Evolutionary conservation across 2,329 filamentous ascomycete species (phyloP).

Genomic region (Fusarium agapanthi): DNA sequence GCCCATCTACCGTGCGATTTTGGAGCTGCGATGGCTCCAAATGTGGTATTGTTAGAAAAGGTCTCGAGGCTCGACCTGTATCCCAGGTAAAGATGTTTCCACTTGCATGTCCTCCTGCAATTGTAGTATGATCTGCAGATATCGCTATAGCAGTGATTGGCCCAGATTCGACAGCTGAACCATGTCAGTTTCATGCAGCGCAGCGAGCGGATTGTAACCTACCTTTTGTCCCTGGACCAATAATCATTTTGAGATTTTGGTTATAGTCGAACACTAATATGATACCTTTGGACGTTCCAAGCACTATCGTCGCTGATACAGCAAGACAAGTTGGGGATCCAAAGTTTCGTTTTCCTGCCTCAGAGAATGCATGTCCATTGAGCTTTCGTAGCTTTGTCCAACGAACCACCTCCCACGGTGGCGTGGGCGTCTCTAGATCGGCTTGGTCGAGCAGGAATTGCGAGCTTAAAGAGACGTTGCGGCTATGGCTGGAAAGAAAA

Average conservation of each 20-base stretch:
- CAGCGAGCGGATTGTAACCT: slow-evolving; percentile 35
- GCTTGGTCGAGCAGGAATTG: slow-evolving; percentile 69
- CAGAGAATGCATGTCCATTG: slow-evolving; percentile 89
- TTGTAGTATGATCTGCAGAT: slow-evolving; percentile 91
- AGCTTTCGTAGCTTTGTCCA: slow-evolving; percentile 96
- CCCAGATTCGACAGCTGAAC: slow-evolving; percentile 85
- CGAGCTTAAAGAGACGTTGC: slow-evolving; percentile 81
- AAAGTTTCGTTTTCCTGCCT: slow-evolving; percentile 90
- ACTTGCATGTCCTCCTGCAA: slow-evolving; percentile 88
- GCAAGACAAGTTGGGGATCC: slow-evolving; percentile 89
- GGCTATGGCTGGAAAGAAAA: slow-evolving; percentile 79
- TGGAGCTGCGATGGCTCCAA: slow-evolving; percentile 72
- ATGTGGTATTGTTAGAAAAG: slow-evolving; percentile 87
- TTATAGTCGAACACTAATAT: slow-evolving; percentile 97
- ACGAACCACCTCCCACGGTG: slow-evolving; percentile 95
- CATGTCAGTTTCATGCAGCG: slow-evolving; percentile 42
- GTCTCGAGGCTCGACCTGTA: slow-evolving; percentile 79
- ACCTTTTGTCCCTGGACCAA: slow-evolving; percentile 93
- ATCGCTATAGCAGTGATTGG: slow-evolving; percentile 87
- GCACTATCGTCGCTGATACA: slow-evolving; percentile 85
- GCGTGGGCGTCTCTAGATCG: slow-evolving; percentile 75
- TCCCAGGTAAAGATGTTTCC: slow-evolving; percentile 99
- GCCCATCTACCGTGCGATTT: slow-evolving; percentile 78
- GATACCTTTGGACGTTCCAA: slow-evolving; percentile 94
- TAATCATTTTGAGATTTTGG: slow-evolving; percentile 92